Percentiles rank a stretch among this genome's conserved stretches.
phyloP scores from a whole-genome alignment of 2,329 filamentous ascomycete genomes.

The Colletotrichum ledebouriae region DNA sequence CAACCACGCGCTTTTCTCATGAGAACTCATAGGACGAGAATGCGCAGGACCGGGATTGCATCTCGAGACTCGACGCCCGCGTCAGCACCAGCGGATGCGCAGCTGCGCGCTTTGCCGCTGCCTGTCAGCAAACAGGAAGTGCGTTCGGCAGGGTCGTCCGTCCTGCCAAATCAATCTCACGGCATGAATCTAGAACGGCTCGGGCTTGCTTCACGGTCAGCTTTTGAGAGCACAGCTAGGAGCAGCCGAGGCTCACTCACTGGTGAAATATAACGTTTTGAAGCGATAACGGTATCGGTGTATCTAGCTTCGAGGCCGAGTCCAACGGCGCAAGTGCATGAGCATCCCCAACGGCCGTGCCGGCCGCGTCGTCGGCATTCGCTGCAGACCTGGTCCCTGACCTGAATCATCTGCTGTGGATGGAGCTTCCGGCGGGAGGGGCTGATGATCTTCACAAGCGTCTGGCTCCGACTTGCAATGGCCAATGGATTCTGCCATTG shows the following conservation, averaged over 20 bases:
- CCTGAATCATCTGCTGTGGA: not conserved
- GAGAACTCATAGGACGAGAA: not conserved
- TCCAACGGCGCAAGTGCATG: not conserved
- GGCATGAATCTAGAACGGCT: no score
- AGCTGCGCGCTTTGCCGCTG: not conserved
- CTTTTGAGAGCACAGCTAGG: not conserved
- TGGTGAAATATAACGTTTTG: not conserved
- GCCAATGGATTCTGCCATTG: no score
- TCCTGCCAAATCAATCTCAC: no score
- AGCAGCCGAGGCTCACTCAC: not conserved
- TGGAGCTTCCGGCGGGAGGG: not conserved
- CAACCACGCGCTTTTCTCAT: not conserved
- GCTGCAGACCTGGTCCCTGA: slow-evolving; percentile 5
- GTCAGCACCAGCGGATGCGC: slow-evolving; percentile 26
- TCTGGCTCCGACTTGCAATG: no score
- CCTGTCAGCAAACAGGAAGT: slow-evolving; percentile 11
- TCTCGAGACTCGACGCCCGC: not conserved
- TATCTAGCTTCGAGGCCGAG: slow-evolving; percentile 20
- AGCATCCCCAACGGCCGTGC: not conserved
- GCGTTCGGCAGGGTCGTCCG: no score
- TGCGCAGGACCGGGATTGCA: not conserved
- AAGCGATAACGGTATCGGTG: slow-evolving; percentile 21
- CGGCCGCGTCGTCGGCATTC: not conserved
- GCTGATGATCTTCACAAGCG: no score
- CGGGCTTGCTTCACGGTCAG: not conserved